Conservation (phyloP, 345 rosid species). For the Brassica carinata region DNA sequence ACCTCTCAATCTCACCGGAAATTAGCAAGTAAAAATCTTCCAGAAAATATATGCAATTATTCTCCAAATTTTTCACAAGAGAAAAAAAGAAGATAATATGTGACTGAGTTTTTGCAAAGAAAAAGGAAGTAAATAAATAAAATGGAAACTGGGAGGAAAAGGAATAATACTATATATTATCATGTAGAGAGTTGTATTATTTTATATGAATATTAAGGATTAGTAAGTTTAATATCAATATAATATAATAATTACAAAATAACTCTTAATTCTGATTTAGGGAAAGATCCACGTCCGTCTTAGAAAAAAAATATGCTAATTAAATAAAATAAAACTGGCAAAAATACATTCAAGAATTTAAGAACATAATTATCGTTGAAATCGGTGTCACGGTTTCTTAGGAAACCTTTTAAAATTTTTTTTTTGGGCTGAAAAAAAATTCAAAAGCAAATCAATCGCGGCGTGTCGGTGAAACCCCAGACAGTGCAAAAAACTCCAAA, state of each 20-base stretch:
- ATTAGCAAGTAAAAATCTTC: constrained; percentile 17
- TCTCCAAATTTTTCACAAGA: constrained; percentile 14
- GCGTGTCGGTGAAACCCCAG: too few relatives aligned
- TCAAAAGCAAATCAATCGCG: too few relatives aligned
- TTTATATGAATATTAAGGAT: constrained; percentile 36
- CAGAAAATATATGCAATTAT: constrained; percentile 32
- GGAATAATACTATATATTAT: constrained; percentile 20
- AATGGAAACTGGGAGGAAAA: constrained; percentile 20
- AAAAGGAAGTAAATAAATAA: constrained; percentile 21
- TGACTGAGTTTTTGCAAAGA: constrained; percentile 36
- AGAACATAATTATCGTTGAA: too few relatives aligned
- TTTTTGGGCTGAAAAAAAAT: too few relatives aligned
- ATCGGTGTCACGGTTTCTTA: too few relatives aligned
- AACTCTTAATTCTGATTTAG: constrained; percentile 88
- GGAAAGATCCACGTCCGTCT: constrained; percentile 92
- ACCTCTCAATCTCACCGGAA: constrained; percentile 16
- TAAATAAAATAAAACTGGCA: constrained; percentile 43
- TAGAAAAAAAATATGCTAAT: constrained; percentile 66
- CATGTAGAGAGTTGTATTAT: constrained; percentile 41
- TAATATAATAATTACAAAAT: constrained; percentile 64
- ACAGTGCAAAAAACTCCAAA: too few relatives aligned
- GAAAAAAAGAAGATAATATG: constrained; percentile 28
- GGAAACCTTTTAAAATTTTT: too few relatives aligned
- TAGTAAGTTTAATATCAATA: constrained; percentile 49
- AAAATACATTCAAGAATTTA: not conserved